Base-by-base conservation (phyloP, 2,329 filamentous ascomycete genomes). In the Penicillium olsonii region DNA sequence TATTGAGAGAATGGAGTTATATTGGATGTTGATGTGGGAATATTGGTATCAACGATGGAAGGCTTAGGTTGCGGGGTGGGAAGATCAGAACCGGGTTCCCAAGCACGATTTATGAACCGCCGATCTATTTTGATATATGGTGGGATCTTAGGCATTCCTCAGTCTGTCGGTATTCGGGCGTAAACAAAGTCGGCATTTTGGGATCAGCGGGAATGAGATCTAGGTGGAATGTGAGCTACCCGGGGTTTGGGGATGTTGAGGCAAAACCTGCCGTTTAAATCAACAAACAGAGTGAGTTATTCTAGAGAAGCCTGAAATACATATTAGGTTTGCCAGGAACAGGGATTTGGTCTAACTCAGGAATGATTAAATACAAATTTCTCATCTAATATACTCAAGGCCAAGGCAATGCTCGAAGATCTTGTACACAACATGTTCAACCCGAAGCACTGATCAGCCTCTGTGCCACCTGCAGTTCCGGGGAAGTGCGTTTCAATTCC, bases 221-320 rank as follows among this genome's bases (percentile, higher is more conserved):
- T 35, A 5, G n/a, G 20, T 29, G 47, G 47, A 50, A 50, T 50
- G 47, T 50, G 41, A 49, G 35, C n/a, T 11, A 27, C 9, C 17
- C 14, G 31, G 15, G 24, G 2, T 12, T n/a, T 46, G 5, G 22
- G 22, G 29, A 31, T 31, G 29, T n/a, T 31, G 29, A 31, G 29
- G n/a, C 29, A 31, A 24, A n/a, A n/a, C n/a, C n/a, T n/a, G n/a
- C n/a, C n/a, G n/a, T 24, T 24, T 8, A 24, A 8, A 24, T 24
- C 22, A 24, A 24, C 22, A 24, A 24, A 24, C 22, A 24, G 8
- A 24, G 5, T 24, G n/a, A n/a, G n/a, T n/a, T n/a, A n/a, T n/a
- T n/a, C n/a, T n/a, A n/a, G n/a, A n/a, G n/a, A n/a, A n/a, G n/a
- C n/a, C n/a, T n/a, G n/a, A n/a, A n/a, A n/a, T n/a, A n/a, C n/a